Evolutionary conservation across 1,139 yeast species (phyloP).

Genomic region (Debaryomyces singareniensis): DNA sequence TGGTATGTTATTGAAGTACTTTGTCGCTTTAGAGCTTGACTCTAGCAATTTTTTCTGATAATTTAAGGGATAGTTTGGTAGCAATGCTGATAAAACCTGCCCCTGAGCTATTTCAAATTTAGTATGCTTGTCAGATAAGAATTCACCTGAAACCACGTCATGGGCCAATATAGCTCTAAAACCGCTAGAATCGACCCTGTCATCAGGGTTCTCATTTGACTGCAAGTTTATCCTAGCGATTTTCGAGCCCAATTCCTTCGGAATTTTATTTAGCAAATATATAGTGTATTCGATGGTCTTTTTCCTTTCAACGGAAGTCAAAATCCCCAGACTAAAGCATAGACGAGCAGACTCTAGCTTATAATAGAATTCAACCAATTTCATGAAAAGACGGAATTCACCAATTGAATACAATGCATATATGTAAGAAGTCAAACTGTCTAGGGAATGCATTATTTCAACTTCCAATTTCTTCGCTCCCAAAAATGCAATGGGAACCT

Average conservation of each 20-base stretch:
- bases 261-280: conserved; percentile 54
- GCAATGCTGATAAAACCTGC: conserved; percentile 66
- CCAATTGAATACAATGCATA: conserved; percentile 68
- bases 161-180: conserved; percentile 68
- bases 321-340: conserved; percentile 47
- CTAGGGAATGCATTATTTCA: conserved; percentile 54
- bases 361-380: conserved; percentile 46
- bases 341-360: conserved; percentile 61
- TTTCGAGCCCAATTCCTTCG: conserved; percentile 57
- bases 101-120: conserved; percentile 56
- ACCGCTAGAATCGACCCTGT: conserved; percentile 61
- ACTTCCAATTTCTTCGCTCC: conserved; percentile 26
- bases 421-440: conserved; percentile 55
- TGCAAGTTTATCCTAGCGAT: conserved; percentile 34
- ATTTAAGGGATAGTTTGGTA: conserved; percentile 65
- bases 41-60: conserved; percentile 26
- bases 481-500: conserved; percentile 4
- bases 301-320: conserved; percentile 53
- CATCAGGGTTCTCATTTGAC: conserved; percentile 36
- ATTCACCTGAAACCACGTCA: conserved; percentile 55
- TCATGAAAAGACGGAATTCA: conserved; percentile 55
- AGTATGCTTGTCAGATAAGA: conserved; percentile 38
- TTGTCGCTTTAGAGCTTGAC: conserved; percentile 38
- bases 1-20: conserved; percentile 42
- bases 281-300: conserved; percentile 56